Percentiles rank a stretch among this genome's conserved stretches.
These are phyloP conservation scores for Macrolepiota dolichaula DNA, from an alignment of 768 basidiomycete species.

Conservation along the genomic window DNA sequence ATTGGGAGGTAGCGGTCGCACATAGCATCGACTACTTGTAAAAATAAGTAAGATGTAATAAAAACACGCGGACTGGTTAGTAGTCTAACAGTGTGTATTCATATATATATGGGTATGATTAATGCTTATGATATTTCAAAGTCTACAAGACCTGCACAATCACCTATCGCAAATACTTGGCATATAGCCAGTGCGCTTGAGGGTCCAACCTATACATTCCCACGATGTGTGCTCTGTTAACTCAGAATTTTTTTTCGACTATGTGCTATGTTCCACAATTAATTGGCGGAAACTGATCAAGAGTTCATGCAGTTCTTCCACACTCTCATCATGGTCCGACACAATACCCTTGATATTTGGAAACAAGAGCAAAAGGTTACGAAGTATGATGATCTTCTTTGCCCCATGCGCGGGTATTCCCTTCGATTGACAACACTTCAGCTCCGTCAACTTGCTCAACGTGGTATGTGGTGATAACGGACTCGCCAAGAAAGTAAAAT, in stretches of 20 bases:
- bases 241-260: background rate
- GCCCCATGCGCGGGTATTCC: background rate
- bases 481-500: background rate
- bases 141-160: no score
- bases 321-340: background rate
- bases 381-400: background rate
- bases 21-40: no score
- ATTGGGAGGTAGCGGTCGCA: no score
- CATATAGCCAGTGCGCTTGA: no score
- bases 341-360: background rate
- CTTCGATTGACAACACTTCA: background rate
- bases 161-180: no score
- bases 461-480: background rate
- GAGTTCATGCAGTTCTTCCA: background rate
- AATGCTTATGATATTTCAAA: no score
- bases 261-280: background rate
- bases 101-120: no score
- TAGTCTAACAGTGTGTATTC: no score
- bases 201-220: no score
- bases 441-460: background rate
- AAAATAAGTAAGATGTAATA: no score
- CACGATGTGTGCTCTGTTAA: no score
- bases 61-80: no score
- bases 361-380: background rate
- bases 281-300: background rate